These are phyloP conservation scores for Wolfiporia cocos DNA, from an alignment of 1,284 basidiomycete genomes.

Conservation along the genomic window DNA sequence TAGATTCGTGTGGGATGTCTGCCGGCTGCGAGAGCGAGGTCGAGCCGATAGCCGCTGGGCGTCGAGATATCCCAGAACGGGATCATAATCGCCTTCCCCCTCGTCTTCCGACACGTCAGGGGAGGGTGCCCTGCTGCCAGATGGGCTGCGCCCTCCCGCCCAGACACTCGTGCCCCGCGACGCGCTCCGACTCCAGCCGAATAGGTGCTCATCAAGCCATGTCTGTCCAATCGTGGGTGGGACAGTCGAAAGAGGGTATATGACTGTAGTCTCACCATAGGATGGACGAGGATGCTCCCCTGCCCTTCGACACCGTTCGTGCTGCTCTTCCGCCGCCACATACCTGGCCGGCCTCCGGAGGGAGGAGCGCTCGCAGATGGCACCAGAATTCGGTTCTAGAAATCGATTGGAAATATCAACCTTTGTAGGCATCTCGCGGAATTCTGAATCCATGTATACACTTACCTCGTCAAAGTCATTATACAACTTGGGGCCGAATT, in stretches of 20 bases:
- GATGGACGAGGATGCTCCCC: conserved; percentile 75
- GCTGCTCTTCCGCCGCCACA: conserved; percentile 71
- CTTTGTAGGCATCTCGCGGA: background rate
- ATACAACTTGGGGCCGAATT: conserved; percentile 84
- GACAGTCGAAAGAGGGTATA: background rate
- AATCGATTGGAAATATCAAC: background rate
- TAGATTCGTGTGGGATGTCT: conserved; percentile 73
- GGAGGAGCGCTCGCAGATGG: conserved; percentile 81
- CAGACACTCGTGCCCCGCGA: conserved; percentile 71
- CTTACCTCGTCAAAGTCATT: conserved; percentile 83
- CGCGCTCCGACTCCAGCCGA: conserved; percentile 83
- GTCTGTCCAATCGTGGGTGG: conserved; percentile 35
- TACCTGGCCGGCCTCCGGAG: conserved; percentile 56
- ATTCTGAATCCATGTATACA: conserved; percentile 3
- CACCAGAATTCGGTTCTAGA: conserved; percentile 74
- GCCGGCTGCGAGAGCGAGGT: conserved; percentile 43
- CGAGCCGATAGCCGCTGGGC: conserved; percentile 22
- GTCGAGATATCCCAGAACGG: conserved; percentile 60
- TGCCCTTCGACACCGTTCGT: conserved; percentile 76
- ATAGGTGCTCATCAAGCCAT: conserved; percentile 94
- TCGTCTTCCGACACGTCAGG: conserved; percentile 74
- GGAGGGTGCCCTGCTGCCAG: conserved; percentile 57
- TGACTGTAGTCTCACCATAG: conserved; percentile 47
- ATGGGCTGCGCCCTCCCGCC: conserved; percentile 52
- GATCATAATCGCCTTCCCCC: conserved; percentile 67